Base-by-base conservation (phyloP, 2,329 filamentous ascomycete genomes). In the Meredithiella fracta region DNA sequence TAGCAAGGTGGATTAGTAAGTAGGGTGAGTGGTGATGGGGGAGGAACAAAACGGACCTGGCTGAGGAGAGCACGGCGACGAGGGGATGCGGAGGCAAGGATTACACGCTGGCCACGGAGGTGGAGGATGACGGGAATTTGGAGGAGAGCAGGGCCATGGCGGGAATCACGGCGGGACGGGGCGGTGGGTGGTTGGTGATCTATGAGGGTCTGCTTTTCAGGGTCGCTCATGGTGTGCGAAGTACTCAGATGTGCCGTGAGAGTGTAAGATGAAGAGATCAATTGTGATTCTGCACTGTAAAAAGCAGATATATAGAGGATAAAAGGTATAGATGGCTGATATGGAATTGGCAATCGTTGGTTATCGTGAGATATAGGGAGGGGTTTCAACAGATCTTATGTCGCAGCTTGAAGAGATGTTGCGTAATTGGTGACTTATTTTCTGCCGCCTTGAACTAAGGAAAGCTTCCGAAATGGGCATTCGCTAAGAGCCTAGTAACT, bases 21-120 rank as follows among this genome's bases (percentile, higher is more conserved):
- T 4, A 3, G 11, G 8, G 23, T 9, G 22, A n/a, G 15, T 11
- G 38, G 26, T 29, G n/a, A 31, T 54, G 23, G 5, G 37, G 23
- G 26, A 29, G 23, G 31, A n/a, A 52, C 49, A 38, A 26, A 5
- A 25, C 60, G 47, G 67, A 85, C 80, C 69, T 84, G 83, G 52
- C 79, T 79, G 44, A 98, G 79, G 8, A 98, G 79, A 60, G 86
- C 83, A 67, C 83, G 85, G 55, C 92, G 78, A 47, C 92, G 78
- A 0, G 92, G 92, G 1, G 90, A 96, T 20, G 85, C 81, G 1
- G 90, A 96, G 54, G 92, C 92, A 26, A 98, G 82, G 62, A 98
- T 86, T 4, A 95, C 81, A 61, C 91, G 78, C 67, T 86, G 87
- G 55, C 78, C 78, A 64, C 85, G 82, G 61, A 98, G 78, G 64